A percentile compares a stretch with the other conserved stretches of the same genome.
These are phyloP conservation scores for Hygrocybe punicea DNA, from an alignment of 768 basidiomycete genomes.

Conservation along the genomic window DNA sequence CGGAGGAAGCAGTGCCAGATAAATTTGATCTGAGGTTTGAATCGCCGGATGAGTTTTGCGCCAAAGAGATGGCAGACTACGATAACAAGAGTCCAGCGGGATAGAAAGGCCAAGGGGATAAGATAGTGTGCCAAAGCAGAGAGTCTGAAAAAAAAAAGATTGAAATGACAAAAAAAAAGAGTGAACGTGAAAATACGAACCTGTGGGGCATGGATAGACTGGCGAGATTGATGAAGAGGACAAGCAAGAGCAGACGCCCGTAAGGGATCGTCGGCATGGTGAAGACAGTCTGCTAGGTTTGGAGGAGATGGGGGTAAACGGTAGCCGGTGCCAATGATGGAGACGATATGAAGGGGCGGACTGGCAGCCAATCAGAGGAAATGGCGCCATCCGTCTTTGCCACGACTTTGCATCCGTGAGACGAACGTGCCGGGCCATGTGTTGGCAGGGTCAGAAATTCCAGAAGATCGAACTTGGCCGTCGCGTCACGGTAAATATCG, in stretches of 20 bases:
- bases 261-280: background rate
- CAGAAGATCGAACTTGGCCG: background rate
- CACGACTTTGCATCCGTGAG: too few relatives aligned
- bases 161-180: background rate
- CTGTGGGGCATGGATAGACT: background rate
- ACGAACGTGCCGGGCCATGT: too few relatives aligned
- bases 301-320: too few relatives aligned
- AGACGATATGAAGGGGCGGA: too few relatives aligned
- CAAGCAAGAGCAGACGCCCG: constrained; percentile 7
- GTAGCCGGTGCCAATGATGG: too few relatives aligned
- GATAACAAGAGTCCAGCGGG: background rate
- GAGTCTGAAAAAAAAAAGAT: background rate
- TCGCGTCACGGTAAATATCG: background rate
- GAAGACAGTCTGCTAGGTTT: background rate
- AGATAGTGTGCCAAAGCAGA: background rate
- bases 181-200: background rate
- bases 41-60: constrained; percentile 14
- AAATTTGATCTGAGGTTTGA: constrained; percentile 45
- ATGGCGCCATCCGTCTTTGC: too few relatives aligned
- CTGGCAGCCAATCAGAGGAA: too few relatives aligned
- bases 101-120: background rate
- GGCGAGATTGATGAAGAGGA: background rate
- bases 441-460: background rate
- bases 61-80: background rate
- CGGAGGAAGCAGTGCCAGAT: constrained; percentile 50